Base-by-base conservation (phyloP, 345 rosid genomes). In the Arabidopsis arenosa region DNA sequence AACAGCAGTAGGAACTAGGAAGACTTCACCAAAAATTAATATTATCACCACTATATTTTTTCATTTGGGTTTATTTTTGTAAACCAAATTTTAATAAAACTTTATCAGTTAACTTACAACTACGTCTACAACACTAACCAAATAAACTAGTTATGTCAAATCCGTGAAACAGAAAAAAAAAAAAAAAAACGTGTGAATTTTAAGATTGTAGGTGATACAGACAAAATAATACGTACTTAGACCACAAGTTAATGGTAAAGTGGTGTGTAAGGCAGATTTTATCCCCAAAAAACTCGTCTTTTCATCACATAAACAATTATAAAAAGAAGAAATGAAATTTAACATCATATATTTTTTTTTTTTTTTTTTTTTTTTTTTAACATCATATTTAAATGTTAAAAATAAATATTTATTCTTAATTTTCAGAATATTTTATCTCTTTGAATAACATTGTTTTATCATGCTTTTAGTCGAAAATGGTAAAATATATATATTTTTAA, bases 231-330 rank as follows among this genome's bases (percentile, higher is more conserved):
- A 28, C 32, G 54, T 9, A 54, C 72, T 41, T 56, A 55, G 17
- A 30, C 13, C 47, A 30, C 54, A 57, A 39, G 45, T 44, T 44
- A 30, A 15, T 44, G 17, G 41, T 30, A 44, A 17, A 33, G 74
- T 70, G 12, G 23, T 35, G 66, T 59, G 47, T 21, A 70, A 45
- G 58, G 47, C 58, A 71, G 48, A 15, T 52, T 51, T 12, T 7
- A 37, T 26, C 36, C 23, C 43, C 13, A 36, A 2, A 3, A 33
- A 32, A n/a, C 0, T 35, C 54, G 17, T 70, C 23, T 7, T 62
- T 40, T 26, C 35, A 37, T n/a, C 43, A 26, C 68, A 28, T 62
- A 11, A 61, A 60, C 60, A 37, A 51, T 11, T 26, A 14, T n/a
- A 36, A 49, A 9, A 26, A 63, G 28, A 47, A 17, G 35, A 43